phyloP scores from a whole-genome alignment of 164 flowering plant species.

The Chimonanthus salicifolius region DNA sequence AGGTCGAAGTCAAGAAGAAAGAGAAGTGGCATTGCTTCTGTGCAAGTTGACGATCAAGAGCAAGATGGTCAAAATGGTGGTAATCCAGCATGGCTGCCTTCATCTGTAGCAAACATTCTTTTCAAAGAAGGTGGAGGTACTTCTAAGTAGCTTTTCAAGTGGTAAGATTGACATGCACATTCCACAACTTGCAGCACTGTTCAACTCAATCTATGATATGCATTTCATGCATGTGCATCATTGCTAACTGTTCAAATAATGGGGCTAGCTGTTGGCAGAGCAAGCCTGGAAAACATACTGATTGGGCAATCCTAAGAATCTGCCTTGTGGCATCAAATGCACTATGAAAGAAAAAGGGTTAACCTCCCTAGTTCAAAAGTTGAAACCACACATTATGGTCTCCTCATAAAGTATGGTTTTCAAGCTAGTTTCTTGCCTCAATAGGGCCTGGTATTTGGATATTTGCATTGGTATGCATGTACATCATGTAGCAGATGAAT shows the following conservation, averaged over 20 bases:
- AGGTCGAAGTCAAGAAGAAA: constrained; percentile 22
- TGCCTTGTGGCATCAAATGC: background rate
- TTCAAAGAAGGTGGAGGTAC: constrained; percentile 34
- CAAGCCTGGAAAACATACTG: background rate
- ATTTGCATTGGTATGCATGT: background rate
- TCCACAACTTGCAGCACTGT: background rate
- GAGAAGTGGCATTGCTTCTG: constrained; percentile 20
- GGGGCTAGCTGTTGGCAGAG: background rate
- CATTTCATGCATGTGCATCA: background rate
- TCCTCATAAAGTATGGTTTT: background rate
- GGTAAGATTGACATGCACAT: background rate
- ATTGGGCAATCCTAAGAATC: background rate
- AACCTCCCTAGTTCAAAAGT: background rate
- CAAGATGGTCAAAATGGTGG: constrained; percentile 34
- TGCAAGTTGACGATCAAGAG: constrained; percentile 9
- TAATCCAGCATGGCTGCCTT: constrained; percentile 59
- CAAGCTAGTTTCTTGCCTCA: background rate
- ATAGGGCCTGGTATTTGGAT: background rate
- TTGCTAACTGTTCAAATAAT: background rate
- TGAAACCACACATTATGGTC: background rate
- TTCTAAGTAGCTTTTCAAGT: constrained; percentile 3
- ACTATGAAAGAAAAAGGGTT: background rate
- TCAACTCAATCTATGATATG: background rate
- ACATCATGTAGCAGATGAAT: background rate
- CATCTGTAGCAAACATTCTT: constrained; percentile 53